Evolutionary conservation across 768 basidiomycete genomes (phyloP).

Genomic region (Sarcodon aspratus): DNA sequence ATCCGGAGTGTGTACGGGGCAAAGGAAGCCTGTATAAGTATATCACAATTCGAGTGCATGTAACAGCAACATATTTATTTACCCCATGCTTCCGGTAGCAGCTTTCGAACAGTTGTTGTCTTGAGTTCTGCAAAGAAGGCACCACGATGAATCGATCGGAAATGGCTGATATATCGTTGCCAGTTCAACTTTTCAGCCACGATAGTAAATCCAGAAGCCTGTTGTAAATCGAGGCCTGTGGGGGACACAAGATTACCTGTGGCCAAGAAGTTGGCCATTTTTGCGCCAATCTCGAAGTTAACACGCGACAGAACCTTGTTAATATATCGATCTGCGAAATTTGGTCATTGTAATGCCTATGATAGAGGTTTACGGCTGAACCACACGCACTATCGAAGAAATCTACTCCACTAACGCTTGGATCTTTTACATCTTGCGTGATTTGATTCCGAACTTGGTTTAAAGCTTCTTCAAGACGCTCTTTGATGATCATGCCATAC

Average conservation of each 20-base stretch:
- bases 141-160: constrained; percentile 96
- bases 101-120: constrained; percentile 93
- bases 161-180: constrained; percentile 96
- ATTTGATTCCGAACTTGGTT: constrained; percentile 64
- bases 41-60: constrained; percentile 3
- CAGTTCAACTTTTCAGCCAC: constrained; percentile 99
- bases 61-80: constrained; percentile 9
- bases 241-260: constrained; percentile 95
- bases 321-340: constrained; percentile 66
- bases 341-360: background rate
- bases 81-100: constrained; percentile 98
- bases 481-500: constrained; percentile 97
- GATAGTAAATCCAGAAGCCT: constrained; percentile 97
- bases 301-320: constrained; percentile 60
- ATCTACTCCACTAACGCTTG: constrained; percentile 51
- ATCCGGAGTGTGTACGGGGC: constrained; percentile 98
- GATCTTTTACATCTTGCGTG: constrained; percentile 63
- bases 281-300: constrained; percentile 87
- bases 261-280: constrained; percentile 88
- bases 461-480: constrained; percentile 85
- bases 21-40: constrained; percentile 67
- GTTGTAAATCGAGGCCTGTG: constrained; percentile 92
- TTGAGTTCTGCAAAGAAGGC: constrained; percentile 99
- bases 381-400: constrained; percentile 70
- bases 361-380: background rate